Conservation (phyloP, 192 early-diverging fungal species). For the Oehlia diaphana region DNA sequence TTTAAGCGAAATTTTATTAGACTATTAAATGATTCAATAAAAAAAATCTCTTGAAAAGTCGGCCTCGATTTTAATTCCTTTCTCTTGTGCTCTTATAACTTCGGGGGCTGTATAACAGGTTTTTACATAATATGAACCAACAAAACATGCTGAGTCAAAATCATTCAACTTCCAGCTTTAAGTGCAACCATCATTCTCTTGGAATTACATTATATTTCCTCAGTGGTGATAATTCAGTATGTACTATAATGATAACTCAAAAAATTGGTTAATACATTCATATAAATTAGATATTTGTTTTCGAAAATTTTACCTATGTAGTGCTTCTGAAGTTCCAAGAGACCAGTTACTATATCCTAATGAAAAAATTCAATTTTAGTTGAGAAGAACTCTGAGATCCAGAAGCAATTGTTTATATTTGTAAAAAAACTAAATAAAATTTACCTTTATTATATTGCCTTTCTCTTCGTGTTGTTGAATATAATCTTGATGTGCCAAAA, state of each 20-base stretch:
- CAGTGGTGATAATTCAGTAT: neutral
- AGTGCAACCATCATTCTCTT: neutral
- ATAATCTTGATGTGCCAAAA: neutral
- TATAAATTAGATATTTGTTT: neutral
- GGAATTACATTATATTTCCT: conserved; percentile 21
- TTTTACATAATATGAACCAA: neutral
- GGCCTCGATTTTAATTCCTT: neutral
- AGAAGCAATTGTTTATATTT: too few relatives aligned
- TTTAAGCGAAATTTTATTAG: neutral
- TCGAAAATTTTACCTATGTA: too few relatives aligned
- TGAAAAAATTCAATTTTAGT: neutral
- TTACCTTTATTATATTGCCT: neutral
- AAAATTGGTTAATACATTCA: too few relatives aligned
- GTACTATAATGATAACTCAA: neutral
- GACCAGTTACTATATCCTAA: neutral
- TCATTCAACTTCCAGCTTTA: conserved; percentile 3
- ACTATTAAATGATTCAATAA: neutral
- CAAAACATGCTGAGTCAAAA: conserved; percentile 13
- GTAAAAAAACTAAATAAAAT: neutral
- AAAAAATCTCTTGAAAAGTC: neutral
- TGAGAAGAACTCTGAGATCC: too few relatives aligned
- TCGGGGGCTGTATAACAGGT: neutral
- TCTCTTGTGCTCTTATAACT: neutral
- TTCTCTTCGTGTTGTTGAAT: neutral
- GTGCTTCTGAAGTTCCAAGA: too few relatives aligned